These are phyloP conservation scores for Myxozyma neotropica DNA, from an alignment of 805 yeast genomes.

Conservation along the genomic window DNA sequence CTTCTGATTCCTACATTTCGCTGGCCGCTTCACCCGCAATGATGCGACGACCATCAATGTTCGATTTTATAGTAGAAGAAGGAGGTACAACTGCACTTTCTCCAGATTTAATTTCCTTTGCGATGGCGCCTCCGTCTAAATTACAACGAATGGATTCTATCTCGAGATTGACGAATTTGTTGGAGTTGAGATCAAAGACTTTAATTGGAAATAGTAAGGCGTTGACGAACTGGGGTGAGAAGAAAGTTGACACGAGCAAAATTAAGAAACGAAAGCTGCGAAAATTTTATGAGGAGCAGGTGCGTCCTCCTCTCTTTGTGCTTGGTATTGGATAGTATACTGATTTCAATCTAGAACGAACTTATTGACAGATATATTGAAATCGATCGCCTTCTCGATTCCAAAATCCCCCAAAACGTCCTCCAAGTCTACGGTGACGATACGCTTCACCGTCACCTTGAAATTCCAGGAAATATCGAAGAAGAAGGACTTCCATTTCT, in stretches of 20 bases:
- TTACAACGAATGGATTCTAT: slow-evolving; percentile 33
- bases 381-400: slow-evolving; percentile 67
- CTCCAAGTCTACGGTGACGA: slow-evolving; percentile 61
- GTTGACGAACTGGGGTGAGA: slow-evolving; percentile 48
- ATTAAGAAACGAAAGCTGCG: slow-evolving; percentile 42
- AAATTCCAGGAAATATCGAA: slow-evolving; percentile 64
- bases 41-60: slow-evolving; percentile 31
- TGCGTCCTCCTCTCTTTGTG: slow-evolving; percentile 42
- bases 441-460: slow-evolving; percentile 36
- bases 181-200: slow-evolving; percentile 50
- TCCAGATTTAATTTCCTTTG: slow-evolving; percentile 30
- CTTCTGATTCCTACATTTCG: slow-evolving; percentile 19
- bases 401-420: slow-evolving; percentile 69
- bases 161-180: slow-evolving; percentile 40
- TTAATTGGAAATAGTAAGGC: slow-evolving; percentile 51
- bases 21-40: slow-evolving; percentile 30
- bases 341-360: slow-evolving; percentile 58
- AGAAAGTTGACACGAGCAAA: slow-evolving; percentile 37
- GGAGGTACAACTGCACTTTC: slow-evolving; percentile 22
- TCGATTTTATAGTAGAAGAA: slow-evolving; percentile 27
- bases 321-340: slow-evolving; percentile 34
- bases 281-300: slow-evolving; percentile 54
- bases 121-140: slow-evolving; percentile 33
- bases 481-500: slow-evolving; percentile 58
- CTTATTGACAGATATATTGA: slow-evolving; percentile 58